Conservation (phyloP, 2,329 filamentous ascomycete species). For the Chalaropsis thielavioides region DNA sequence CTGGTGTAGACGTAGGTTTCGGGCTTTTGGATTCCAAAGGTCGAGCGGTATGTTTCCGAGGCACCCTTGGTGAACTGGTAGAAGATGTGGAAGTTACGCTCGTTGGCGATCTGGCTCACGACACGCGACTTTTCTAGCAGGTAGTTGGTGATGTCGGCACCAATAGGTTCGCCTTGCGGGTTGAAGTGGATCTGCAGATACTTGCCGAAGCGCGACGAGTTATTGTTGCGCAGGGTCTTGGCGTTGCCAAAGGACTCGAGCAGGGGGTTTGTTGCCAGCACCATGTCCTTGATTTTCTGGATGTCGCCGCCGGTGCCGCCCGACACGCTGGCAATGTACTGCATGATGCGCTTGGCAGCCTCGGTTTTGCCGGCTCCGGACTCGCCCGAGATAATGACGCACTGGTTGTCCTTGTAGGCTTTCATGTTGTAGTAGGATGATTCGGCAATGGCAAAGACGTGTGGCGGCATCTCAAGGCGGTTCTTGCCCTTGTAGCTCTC, state of each 20-base stretch:
- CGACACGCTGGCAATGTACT: constrained; percentile 96
- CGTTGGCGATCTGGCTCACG: constrained; percentile 84
- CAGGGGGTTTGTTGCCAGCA: constrained; percentile 90
- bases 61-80: constrained; percentile 97
- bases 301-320: constrained; percentile 74
- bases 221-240: constrained; percentile 96
- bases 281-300: constrained; percentile 97
- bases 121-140: constrained; percentile 90
- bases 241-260: constrained; percentile 97
- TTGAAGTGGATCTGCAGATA: constrained; percentile 98
- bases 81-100: constrained; percentile 98
- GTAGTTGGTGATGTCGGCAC: constrained; percentile 97
- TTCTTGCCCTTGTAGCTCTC: constrained; percentile 96
- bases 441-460: constrained; percentile 96
- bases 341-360: constrained; percentile 96
- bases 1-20: constrained; percentile 91
- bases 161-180: constrained; percentile 73
- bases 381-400: constrained; percentile 97
- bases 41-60: constrained; percentile 69
- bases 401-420: constrained; percentile 96
- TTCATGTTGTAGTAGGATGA: constrained; percentile 99
- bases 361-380: constrained; percentile 98
- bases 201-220: constrained; percentile 95
- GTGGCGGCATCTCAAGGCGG: constrained; percentile 81
- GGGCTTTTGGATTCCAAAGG: constrained; percentile 81